Evolutionary conservation across 2,329 filamentous ascomycete species (phyloP).

Genomic region (Aspergillus terreus): DNA sequence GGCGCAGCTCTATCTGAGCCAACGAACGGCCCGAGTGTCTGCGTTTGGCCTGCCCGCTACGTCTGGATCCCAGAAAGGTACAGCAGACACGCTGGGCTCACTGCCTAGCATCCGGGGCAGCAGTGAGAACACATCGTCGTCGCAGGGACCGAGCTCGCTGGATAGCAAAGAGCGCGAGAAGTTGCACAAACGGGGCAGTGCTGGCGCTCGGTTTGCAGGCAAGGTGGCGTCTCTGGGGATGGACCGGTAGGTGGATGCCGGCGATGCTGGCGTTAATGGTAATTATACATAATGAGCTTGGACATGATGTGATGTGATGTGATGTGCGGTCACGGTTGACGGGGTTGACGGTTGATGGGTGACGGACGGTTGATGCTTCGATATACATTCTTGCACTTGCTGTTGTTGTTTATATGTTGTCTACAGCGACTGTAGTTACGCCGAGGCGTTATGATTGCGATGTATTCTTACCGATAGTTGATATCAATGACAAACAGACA

Average conservation of each 20-base stretch:
- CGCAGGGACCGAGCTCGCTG: slow-evolving; percentile 27
- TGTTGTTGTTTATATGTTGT: no score
- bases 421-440: no score
- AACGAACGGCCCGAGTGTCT: slow-evolving; percentile 52
- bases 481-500: no score
- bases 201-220: slow-evolving; percentile 63
- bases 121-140: slow-evolving; percentile 22
- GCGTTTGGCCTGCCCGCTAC: slow-evolving; percentile 40
- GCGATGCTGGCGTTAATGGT: slow-evolving; percentile 8
- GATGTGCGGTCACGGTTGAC: neutral
- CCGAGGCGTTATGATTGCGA: no score
- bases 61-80: slow-evolving; percentile 36
- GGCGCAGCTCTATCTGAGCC: slow-evolving; percentile 79
- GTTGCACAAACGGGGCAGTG: slow-evolving; percentile 75
- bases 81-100: slow-evolving; percentile 57
- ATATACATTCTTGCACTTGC: neutral
- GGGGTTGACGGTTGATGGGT: neutral
- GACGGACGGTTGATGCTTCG: neutral
- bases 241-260: slow-evolving; percentile 31
- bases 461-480: no score
- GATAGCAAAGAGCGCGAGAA: slow-evolving; percentile 60
- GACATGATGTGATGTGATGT: slow-evolving; percentile 10
- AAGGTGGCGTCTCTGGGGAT: slow-evolving; percentile 44
- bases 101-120: slow-evolving; percentile 52
- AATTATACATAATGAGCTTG: slow-evolving; percentile 19